Evolutionary conservation across 2,329 filamentous ascomycete species (phyloP), one percentile per base, ranked within the genome.

Genomic region (Cladosporium colombiae): DNA sequence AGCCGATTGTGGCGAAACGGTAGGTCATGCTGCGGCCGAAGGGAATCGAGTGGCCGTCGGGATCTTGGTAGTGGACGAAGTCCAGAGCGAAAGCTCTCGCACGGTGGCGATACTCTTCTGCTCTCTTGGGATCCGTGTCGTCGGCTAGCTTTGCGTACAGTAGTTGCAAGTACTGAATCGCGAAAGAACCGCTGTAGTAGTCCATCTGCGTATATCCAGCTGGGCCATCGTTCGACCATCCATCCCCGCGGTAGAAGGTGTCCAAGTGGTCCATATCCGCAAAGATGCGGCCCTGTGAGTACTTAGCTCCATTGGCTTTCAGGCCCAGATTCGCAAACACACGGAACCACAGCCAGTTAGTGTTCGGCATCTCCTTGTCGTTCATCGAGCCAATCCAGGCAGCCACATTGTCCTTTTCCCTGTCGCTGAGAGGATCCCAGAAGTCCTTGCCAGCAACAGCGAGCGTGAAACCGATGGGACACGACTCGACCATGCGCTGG

Each of bases 401-500:
- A 74, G 90, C 88, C 13, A 93, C 82, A 75, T 92, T 91, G 13
- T 74, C 78, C 71, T 84, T 87, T 74, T 91, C 86, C 69, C 82
- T 82, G 18, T 84, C 83, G 2, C 83, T 85, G 71, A 93, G 79
- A 1, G 84, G 86, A 16, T 88, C 81, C 89, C 90, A 93, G 66
- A 92, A 84, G 70, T 74, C 83, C 81, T 75, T 78, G 31, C 83
- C 81, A 37, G 88, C 89, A 62, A 92, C 88, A 35, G 89, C 90
- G 62, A 94, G 81, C 1, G 90, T 86, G 72, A 88, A 93, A 0
- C 91, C 91, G 66, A 93, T 83, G 0, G 91, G 90, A 74, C 90
- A 93, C 84, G 92, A 91, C 76, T 94, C 91, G 2, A 93, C 91
- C 91, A 93, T 93, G 29, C 91, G 82, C 80, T 93, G 91, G 73